phyloP scores from a whole-genome alignment of 2,329 filamentous ascomycete genomes.

The Tetracladium maxilliforme region DNA sequence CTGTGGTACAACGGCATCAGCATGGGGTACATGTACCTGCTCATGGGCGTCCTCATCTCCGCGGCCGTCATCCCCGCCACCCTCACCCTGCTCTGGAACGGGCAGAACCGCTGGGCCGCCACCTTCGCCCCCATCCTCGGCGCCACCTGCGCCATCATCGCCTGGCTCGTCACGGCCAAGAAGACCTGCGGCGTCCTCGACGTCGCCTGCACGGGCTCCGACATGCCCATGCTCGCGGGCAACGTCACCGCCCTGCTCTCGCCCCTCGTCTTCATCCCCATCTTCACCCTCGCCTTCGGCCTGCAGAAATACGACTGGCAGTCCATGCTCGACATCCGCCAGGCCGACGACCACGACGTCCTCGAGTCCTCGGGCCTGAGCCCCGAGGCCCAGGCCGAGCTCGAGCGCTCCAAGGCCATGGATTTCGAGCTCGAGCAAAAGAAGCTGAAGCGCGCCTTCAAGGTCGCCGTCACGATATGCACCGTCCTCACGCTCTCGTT shows the following conservation, averaged over 20 bases:
- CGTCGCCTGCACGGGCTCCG: conserved; percentile 67
- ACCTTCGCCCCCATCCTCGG: conserved; percentile 56
- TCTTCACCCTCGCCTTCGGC: conserved; percentile 60
- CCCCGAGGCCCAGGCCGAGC: conserved; percentile 35
- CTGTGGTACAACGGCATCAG: conserved; percentile 47
- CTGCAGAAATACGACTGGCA: conserved; percentile 73
- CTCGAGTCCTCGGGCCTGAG: conserved; percentile 48
- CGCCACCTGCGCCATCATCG: conserved; percentile 51
- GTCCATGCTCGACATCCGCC: conserved; percentile 67
- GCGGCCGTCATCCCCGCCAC: conserved; percentile 73
- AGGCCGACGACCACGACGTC: conserved; percentile 64
- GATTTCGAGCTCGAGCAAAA: conserved; percentile 16
- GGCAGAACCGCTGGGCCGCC: conserved; percentile 64
- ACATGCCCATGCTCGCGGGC: conserved; percentile 76
- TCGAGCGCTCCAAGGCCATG: conserved; percentile 17
- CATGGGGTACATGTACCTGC: conserved; percentile 79
- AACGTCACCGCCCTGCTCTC: conserved; percentile 74
- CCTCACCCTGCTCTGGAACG: conserved; percentile 65
- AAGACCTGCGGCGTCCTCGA: conserved; percentile 53
- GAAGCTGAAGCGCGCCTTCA: conserved; percentile 37
- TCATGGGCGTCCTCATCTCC: conserved; percentile 87
- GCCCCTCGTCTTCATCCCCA: conserved; percentile 57
- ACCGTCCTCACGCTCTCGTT: conserved; percentile 53
- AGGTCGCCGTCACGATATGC: conserved; percentile 32
- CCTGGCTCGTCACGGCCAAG: conserved; percentile 66